Evolutionary conservation across 345 rosid genomes (phyloP), one percentile per base, ranked within the genome.

Genomic region (Melastoma malabathricum): DNA sequence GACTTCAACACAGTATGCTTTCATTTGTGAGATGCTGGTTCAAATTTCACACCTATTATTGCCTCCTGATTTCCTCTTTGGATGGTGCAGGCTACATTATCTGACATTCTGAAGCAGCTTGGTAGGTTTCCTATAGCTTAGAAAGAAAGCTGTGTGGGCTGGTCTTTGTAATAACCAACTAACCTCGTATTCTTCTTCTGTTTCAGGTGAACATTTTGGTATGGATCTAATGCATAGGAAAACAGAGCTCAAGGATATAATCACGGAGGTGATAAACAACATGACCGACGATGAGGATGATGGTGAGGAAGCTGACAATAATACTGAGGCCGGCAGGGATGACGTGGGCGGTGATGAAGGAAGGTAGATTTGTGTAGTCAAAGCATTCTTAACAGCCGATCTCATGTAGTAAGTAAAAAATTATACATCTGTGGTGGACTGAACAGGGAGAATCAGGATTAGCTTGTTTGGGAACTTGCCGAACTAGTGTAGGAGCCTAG

Each of bases 1-100:
- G 96, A 92, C 76, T 92, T 92, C 76, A 82, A 84, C 69, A 87
- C 98, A 46, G 98, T 92, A 60, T 75, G 95, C 45, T 46, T 54
- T 45, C 51, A 16, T 45, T 19, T 44, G 23, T 48, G 43, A 17
- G 45, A 34, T 8, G 64, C 47, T 45, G 18, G 18, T 43, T 52
- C 44, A 7, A 57, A 39, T 43, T 53, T 19, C 41, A 43, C 18
- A 20, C 51, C 18, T 55, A 55, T 17, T 13, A 18, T 18, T 34
- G 46, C 13, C 49, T 53, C 17, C 16, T 47, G 31, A 43, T 46
- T 50, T 43, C 49, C 51, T 41, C 4, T 43, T 39, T 27, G 13
- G 23, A 19, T 39, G 50, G 49, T 62, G 74, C 90, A 92, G 97
- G 95, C 95, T 56, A 87, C 97, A 27, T 58, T 92, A 52, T 84